phyloP scores from a whole-genome alignment of 2,329 filamentous ascomycete genomes.

The Dissoconium aciculare region DNA sequence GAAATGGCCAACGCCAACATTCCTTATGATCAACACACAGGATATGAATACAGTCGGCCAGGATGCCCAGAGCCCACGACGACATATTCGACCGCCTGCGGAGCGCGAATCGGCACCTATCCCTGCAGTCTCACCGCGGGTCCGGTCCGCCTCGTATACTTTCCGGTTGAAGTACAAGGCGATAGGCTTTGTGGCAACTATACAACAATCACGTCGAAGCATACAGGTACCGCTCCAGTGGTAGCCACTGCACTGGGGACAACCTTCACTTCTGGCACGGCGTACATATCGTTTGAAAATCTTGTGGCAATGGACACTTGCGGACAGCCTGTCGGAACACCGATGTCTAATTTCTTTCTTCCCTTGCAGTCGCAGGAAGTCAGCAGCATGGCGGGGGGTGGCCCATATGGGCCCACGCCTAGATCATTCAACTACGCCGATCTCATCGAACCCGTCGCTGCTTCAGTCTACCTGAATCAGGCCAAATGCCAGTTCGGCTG shows the following conservation, averaged over 20 bases:
- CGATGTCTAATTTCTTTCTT: constrained; percentile 6
- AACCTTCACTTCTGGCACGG: constrained; percentile 9
- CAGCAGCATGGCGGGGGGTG: constrained; percentile 3
- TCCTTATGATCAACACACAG: neutral
- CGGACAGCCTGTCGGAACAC: constrained; percentile 3
- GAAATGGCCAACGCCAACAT: no score
- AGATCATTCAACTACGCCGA: constrained; percentile 4
- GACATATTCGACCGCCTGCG: neutral
- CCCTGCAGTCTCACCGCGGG: constrained; percentile 2
- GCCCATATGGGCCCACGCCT: constrained; percentile 1
- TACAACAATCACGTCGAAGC: neutral
- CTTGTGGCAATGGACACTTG: constrained; percentile 7
- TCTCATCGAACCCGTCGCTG: constrained; percentile 3
- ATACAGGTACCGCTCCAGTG: constrained; percentile 1
- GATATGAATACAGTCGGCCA: constrained; percentile 1
- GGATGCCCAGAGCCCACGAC: constrained; percentile 1
- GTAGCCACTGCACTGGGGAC: constrained; percentile 7
- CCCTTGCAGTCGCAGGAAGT: constrained; percentile 4
- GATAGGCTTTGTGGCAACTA: constrained; percentile 3
- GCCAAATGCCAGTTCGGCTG: constrained; percentile 2
- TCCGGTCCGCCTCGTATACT: constrained; percentile 4
- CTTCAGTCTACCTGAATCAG: constrained; percentile 4
- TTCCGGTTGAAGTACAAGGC: constrained; percentile 3
- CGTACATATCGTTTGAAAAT: constrained; percentile 11
- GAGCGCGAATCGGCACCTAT: neutral